phyloP scores from a whole-genome alignment of 2,329 filamentous ascomycete genomes.

The Epichloe festucae region DNA sequence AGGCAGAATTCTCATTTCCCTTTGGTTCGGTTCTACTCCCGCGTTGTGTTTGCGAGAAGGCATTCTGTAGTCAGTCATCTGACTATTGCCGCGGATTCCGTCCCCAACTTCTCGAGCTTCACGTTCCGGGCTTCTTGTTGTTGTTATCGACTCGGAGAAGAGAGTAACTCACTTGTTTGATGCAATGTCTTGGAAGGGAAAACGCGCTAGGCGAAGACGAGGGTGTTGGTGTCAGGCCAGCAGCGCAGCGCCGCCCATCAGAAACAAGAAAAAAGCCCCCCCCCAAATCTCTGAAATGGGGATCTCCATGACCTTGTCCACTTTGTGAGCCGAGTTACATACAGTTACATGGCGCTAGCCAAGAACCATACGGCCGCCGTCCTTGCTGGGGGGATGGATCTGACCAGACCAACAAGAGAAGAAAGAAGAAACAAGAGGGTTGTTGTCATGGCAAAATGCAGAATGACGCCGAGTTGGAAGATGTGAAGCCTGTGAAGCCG shows the following conservation, averaged over 20 bases:
- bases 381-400: slow-evolving; percentile 1
- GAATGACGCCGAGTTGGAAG: background rate
- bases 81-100: background rate
- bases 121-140: too few relatives aligned
- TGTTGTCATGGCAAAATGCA: background rate
- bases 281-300: slow-evolving; percentile 3
- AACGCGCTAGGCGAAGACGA: background rate
- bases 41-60: background rate
- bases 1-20: too few relatives aligned
- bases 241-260: too few relatives aligned
- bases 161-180: background rate
- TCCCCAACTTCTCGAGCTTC: too few relatives aligned
- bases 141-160: too few relatives aligned
- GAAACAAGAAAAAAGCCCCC: background rate
- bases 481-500: background rate
- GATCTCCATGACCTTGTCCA: slow-evolving; percentile 1
- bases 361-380: background rate
- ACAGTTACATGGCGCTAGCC: slow-evolving; percentile 1
- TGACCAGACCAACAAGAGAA: too few relatives aligned
- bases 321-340: background rate
- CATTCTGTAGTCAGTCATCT: background rate
- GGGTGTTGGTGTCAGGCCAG: background rate
- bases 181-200: background rate
- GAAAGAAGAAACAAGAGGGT: background rate
- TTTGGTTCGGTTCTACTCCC: background rate